These are phyloP conservation scores for Xerocomellus chrysenteron DNA, from an alignment of 768 basidiomycete genomes.

Conservation along the genomic window DNA sequence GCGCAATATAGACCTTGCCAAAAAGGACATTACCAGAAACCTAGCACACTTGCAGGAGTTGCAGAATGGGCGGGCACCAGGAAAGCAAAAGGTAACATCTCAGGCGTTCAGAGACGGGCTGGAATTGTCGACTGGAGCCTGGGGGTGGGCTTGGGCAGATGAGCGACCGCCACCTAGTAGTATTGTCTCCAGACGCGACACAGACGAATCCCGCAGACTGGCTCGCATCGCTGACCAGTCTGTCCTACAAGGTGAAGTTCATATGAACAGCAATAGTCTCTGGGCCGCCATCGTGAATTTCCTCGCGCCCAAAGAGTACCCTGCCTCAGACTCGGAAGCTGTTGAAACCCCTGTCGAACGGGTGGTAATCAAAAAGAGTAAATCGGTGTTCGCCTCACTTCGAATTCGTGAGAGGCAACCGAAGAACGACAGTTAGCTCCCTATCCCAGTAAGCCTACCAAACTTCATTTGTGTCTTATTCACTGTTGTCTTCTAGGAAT, in stretches of 20 bases:
- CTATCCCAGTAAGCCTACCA: not conserved
- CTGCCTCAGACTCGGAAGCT: slow-evolving; percentile 18
- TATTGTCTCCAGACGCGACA: slow-evolving; percentile 87
- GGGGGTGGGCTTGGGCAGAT: slow-evolving; percentile 84
- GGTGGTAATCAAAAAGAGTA: slow-evolving; percentile 21
- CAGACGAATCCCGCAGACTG: slow-evolving; percentile 69
- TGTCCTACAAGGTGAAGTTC: slow-evolving; percentile 54
- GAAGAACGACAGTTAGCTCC: not conserved
- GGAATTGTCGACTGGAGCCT: slow-evolving; percentile 51
- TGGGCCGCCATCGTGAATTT: slow-evolving; percentile 69
- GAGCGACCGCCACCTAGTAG: slow-evolving; percentile 91
- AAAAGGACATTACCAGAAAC: slow-evolving; percentile 57
- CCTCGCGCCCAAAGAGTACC: slow-evolving; percentile 51
- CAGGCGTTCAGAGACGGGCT: slow-evolving; percentile 29
- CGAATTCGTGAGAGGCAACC: slow-evolving; percentile 12
- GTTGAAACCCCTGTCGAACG: not conserved
- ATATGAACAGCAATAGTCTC: slow-evolving; percentile 66
- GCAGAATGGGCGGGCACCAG: slow-evolving; percentile 18
- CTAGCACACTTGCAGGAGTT: slow-evolving; percentile 43
- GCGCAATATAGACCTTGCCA: slow-evolving; percentile 62
- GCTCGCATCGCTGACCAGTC: slow-evolving; percentile 73
- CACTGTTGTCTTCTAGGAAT: not conserved
- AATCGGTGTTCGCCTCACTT: slow-evolving; percentile 27
- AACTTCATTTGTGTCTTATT: not conserved
- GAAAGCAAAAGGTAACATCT: slow-evolving; percentile 19